phyloP scores from a whole-genome alignment of 139 green algal species.

The Tetraselmis striata region DNA sequence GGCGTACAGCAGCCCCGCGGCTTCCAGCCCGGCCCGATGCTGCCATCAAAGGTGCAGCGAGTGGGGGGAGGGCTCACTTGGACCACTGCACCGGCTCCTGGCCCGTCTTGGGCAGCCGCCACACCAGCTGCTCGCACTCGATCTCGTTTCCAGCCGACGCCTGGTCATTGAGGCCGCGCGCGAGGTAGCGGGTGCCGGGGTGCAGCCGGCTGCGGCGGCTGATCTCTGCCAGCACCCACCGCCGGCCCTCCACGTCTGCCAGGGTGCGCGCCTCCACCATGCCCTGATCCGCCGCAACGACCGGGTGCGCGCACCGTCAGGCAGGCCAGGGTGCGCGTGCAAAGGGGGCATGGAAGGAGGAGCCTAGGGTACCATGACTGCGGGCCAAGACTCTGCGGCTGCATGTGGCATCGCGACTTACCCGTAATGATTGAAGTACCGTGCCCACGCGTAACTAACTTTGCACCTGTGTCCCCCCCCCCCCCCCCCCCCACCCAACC shows the following conservation, averaged over 20 bases:
- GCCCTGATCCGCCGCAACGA: too few species aligned
- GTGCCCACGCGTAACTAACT: too few species aligned
- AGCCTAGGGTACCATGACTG: too few species aligned
- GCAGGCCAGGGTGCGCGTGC: conserved; percentile 8
- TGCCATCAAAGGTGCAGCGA: too few species aligned
- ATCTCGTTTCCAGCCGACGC: conserved; percentile 93
- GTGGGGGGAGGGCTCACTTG: not conserved
- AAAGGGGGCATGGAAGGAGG: not conserved
- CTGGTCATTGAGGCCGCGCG: conserved; percentile 81
- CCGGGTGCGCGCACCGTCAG: conserved; percentile 16
- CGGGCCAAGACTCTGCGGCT: too few species aligned
- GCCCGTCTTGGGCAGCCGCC: conserved; percentile 4
- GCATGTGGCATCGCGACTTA: too few species aligned
- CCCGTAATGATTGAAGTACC: too few species aligned
- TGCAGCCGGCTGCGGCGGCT: conserved; percentile 76
- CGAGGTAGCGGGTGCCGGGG: conserved; percentile 87
- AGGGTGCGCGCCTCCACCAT: conserved; percentile 69
- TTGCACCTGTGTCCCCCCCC: too few species aligned
- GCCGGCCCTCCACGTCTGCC: conserved; percentile 44
- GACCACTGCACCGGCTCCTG: conserved; percentile 39
- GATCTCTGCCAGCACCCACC: conserved; percentile 62
- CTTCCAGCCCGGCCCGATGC: too few species aligned
- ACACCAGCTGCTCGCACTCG: conserved; percentile 87
- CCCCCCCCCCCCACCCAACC: too few species aligned
- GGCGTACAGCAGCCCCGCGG: too few species aligned